Conservation (phyloP, 805 yeast species). For the Metschnikowia similis region DNA sequence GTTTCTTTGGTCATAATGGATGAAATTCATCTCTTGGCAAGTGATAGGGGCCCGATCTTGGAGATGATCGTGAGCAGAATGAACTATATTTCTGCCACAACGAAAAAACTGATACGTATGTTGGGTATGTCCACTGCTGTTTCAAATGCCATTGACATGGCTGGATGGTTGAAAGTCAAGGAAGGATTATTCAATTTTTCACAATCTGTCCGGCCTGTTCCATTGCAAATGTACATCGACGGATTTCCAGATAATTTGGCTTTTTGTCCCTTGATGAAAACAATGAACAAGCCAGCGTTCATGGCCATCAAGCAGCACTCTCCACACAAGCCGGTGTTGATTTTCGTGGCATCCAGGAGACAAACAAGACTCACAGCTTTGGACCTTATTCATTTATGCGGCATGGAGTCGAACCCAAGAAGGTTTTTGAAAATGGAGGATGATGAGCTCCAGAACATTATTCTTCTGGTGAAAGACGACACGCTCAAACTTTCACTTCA, state of each 20-base stretch:
- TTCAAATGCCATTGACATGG: conserved; percentile 81
- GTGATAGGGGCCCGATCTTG: conserved; percentile 82
- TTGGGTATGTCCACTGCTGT: conserved; percentile 84
- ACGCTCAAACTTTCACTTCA: conserved; percentile 70
- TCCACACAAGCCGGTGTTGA: conserved; percentile 75
- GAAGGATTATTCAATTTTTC: conserved; percentile 79
- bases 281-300: conserved; percentile 85
- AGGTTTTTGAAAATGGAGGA: conserved; percentile 66
- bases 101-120: conserved; percentile 57
- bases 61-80: conserved; percentile 88
- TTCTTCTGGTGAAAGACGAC: conserved; percentile 70
- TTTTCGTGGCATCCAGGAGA: conserved; percentile 81
- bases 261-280: conserved; percentile 80
- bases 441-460: conserved; percentile 48
- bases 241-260: conserved; percentile 81
- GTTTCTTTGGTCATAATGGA: conserved; percentile 79
- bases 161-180: conserved; percentile 74
- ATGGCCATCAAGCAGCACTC: conserved; percentile 91
- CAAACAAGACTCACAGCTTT: conserved; percentile 79
- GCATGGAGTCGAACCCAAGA: conserved; percentile 72
- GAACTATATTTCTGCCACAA: conserved; percentile 64
- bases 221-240: conserved; percentile 80
- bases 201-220: conserved; percentile 79
- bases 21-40: conserved; percentile 77
- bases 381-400: conserved; percentile 74